phyloP scores from a whole-genome alignment of 192 early-diverging fungal species.

The Jimgerdemannia flammicorona region DNA sequence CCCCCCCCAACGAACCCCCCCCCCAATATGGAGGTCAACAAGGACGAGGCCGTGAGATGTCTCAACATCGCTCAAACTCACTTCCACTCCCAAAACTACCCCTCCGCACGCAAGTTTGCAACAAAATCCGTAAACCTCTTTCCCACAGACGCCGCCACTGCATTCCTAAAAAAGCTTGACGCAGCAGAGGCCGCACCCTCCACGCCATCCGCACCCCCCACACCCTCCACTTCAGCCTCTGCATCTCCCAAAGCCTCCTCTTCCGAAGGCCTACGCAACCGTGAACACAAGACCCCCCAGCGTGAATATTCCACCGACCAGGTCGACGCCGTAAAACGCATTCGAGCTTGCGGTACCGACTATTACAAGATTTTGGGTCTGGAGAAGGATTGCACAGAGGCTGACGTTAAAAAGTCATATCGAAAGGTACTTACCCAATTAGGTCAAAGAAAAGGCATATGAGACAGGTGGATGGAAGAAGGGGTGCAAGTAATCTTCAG shows the following conservation, averaged over 20 bases:
- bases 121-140: constrained; percentile 77
- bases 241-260: constrained; percentile 4
- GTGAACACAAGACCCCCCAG: constrained; percentile 30
- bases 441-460: neutral
- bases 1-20: neutral
- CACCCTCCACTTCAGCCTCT: neutral
- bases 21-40: constrained; percentile 71
- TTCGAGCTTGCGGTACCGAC: constrained; percentile 70
- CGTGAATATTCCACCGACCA: constrained; percentile 77
- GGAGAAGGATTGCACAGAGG: constrained; percentile 69
- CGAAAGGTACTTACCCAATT: constrained; percentile 60
- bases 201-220: constrained; percentile 23
- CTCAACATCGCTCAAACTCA: constrained; percentile 74
- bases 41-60: constrained; percentile 81
- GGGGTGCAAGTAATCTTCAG: too few relatives aligned
- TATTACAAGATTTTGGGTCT: constrained; percentile 83
- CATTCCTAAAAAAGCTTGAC: constrained; percentile 48
- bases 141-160: constrained; percentile 63
- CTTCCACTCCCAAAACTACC: constrained; percentile 59
- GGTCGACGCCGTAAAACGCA: constrained; percentile 69
- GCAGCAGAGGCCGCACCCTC: constrained; percentile 6
- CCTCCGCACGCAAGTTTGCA: constrained; percentile 75
- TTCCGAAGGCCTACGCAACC: constrained; percentile 13
- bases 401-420: constrained; percentile 92
- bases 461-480: too few relatives aligned